phyloP scores from a whole-genome alignment of 805 yeast genomes.

The Cyberlindnera mississippiensis region DNA sequence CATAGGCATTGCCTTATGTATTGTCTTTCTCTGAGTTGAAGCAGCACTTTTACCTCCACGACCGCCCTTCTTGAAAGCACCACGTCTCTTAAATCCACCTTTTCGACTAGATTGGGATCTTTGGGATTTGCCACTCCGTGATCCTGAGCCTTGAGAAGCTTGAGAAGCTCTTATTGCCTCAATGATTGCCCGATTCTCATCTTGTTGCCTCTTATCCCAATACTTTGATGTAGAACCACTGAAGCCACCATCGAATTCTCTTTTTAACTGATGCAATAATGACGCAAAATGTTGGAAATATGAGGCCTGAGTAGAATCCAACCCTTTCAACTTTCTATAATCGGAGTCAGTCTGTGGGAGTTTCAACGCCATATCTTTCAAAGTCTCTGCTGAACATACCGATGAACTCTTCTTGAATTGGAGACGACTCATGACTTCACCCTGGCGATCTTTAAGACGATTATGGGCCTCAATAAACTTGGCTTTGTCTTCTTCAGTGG shows the following conservation, averaged over 20 bases:
- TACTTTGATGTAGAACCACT: conserved; percentile 18
- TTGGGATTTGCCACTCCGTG: not conserved
- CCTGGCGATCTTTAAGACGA: conserved; percentile 38
- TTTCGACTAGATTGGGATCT: not conserved
- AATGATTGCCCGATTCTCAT: conserved; percentile 17
- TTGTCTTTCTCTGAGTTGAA: not conserved
- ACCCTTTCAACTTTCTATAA: conserved; percentile 36
- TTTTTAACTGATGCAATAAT: conserved; percentile 25
- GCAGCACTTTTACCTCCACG: not conserved
- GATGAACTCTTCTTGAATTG: conserved; percentile 33
- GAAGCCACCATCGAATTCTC: conserved; percentile 9
- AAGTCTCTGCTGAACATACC: conserved; percentile 36
- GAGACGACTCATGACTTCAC: conserved; percentile 38
- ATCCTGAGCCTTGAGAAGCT: conserved; percentile 1
- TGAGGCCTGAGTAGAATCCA: conserved; percentile 15
- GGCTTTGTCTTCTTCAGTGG: conserved; percentile 21
- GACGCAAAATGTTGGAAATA: conserved; percentile 39
- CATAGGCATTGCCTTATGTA: not conserved
- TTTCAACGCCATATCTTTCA: conserved; percentile 51
- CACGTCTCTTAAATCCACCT: not conserved
- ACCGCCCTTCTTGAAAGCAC: not conserved
- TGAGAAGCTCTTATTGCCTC: conserved; percentile 24
- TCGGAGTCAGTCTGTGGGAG: conserved; percentile 50
- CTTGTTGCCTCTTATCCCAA: conserved; percentile 16
- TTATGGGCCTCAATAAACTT: conserved; percentile 18